Conservation (phyloP, 2,329 filamentous ascomycete genomes). For the Penicillium concentricum region DNA sequence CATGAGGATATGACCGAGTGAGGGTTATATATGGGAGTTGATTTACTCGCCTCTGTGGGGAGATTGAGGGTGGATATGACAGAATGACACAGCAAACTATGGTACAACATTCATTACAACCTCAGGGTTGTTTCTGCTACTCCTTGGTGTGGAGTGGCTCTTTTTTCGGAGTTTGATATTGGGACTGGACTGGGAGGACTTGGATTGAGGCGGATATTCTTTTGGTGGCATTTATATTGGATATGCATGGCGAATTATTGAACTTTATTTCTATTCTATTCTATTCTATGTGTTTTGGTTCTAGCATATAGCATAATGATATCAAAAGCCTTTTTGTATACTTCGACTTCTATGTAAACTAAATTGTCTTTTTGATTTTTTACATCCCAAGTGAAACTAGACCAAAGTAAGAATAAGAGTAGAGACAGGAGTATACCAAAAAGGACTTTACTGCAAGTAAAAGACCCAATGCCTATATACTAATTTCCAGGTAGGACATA, state of each 20-base stretch:
- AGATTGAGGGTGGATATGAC: not conserved
- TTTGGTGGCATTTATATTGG: not conserved
- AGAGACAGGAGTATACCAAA: too few relatives aligned
- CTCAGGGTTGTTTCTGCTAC: not conserved
- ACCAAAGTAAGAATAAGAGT: not conserved
- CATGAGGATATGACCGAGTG: slow-evolving; percentile 9
- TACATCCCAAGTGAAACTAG: not conserved
- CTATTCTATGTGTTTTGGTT: not conserved
- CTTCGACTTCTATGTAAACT: not conserved
- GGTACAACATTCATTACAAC: not conserved
- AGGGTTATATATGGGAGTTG: not conserved
- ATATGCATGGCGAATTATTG: not conserved
- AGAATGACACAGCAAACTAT: not conserved
- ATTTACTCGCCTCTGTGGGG: not conserved
- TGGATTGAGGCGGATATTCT: not conserved
- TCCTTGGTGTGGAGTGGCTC: not conserved
- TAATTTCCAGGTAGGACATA: too few relatives aligned
- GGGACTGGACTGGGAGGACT: not conserved
- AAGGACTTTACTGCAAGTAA: too few relatives aligned
- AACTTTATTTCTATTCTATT: not conserved
- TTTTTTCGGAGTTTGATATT: slow-evolving; percentile 3
- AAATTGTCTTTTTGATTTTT: too few relatives aligned
- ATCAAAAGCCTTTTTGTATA: not conserved
- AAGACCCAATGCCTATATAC: too few relatives aligned
- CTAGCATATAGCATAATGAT: slow-evolving; percentile 7